These are phyloP conservation scores for Malus asiatica DNA, from an alignment of 306 rosid species.

Conservation along the genomic window DNA sequence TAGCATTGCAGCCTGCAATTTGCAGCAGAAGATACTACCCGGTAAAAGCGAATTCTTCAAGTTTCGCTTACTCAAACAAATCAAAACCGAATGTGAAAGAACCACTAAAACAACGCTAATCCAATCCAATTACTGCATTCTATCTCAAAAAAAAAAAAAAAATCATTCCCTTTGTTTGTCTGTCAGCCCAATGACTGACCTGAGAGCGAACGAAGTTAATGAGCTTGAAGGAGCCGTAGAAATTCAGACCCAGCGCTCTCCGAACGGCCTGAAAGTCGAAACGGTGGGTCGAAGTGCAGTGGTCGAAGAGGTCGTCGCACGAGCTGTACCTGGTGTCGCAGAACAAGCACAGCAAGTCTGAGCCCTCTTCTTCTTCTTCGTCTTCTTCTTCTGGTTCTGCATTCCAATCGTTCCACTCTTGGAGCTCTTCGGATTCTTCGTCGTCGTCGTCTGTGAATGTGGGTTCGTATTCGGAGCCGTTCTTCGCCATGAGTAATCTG, in stretches of 20 bases:
- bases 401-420: slow-evolving; percentile 65
- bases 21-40: background rate
- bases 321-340: slow-evolving; percentile 44
- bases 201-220: slow-evolving; percentile 70
- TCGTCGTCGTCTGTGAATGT: slow-evolving; percentile 14
- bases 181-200: slow-evolving; percentile 25
- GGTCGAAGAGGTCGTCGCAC: slow-evolving; percentile 45
- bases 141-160: background rate
- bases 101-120: background rate
- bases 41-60: background rate
- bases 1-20: background rate
- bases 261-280: slow-evolving; percentile 51
- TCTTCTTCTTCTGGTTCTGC: slow-evolving; percentile 24
- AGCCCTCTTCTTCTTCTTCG: slow-evolving; percentile 20
- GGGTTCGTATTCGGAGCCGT: background rate
- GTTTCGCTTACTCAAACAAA: background rate
- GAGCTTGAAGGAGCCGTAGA: slow-evolving; percentile 72
- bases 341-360: slow-evolving; percentile 54
- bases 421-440: slow-evolving; percentile 17
- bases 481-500: background rate
- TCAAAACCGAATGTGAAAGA: background rate
- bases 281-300: slow-evolving; percentile 49
- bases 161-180: background rate
- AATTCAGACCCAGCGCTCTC: slow-evolving; percentile 43
- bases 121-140: background rate